These are phyloP conservation scores for Cyclotella distinguenda DNA, from an alignment of 108 stramenopile genomes.

Conservation along the genomic window DNA sequence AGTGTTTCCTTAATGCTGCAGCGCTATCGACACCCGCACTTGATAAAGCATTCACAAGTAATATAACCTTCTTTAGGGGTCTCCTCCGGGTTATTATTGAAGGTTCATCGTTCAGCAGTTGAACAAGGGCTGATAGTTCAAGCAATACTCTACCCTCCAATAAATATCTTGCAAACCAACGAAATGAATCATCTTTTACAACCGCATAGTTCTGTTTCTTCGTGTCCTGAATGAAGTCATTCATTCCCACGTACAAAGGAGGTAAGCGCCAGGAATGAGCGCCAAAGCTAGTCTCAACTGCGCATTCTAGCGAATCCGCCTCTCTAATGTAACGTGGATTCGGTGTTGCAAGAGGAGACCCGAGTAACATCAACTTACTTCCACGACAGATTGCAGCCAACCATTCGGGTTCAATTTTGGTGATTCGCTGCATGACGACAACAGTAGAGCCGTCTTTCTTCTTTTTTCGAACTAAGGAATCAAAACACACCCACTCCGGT, in stretches of 20 bases:
- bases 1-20: slow-evolving; percentile 68
- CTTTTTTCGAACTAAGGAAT: slow-evolving; percentile 64
- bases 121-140: slow-evolving; percentile 50
- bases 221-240: slow-evolving; percentile 41
- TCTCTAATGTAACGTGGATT: slow-evolving; percentile 66
- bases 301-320: slow-evolving; percentile 75
- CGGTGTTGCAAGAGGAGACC: slow-evolving; percentile 62
- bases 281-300: slow-evolving; percentile 77
- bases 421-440: slow-evolving; percentile 76
- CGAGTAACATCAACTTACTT: slow-evolving; percentile 60
- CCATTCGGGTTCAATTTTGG: slow-evolving; percentile 79
- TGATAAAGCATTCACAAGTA: slow-evolving; percentile 63
- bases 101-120: slow-evolving; percentile 71
- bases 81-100: slow-evolving; percentile 66
- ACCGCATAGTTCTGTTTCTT: slow-evolving; percentile 47
- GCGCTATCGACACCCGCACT: slow-evolving; percentile 71
- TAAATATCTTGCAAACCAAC: slow-evolving; percentile 83
- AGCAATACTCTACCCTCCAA: slow-evolving; percentile 80
- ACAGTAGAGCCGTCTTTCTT: slow-evolving; percentile 68
- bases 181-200: slow-evolving; percentile 70
- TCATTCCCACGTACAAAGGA: slow-evolving; percentile 69
- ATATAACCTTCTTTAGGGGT: slow-evolving; percentile 59
- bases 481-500: slow-evolving; percentile 84
- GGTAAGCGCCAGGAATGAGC: slow-evolving; percentile 75
- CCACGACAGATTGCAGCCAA: slow-evolving; percentile 69